Evolutionary conservation across 805 yeast genomes (phyloP), one percentile per base, ranked within the genome.

Genomic region (Candida endomychidarum): DNA sequence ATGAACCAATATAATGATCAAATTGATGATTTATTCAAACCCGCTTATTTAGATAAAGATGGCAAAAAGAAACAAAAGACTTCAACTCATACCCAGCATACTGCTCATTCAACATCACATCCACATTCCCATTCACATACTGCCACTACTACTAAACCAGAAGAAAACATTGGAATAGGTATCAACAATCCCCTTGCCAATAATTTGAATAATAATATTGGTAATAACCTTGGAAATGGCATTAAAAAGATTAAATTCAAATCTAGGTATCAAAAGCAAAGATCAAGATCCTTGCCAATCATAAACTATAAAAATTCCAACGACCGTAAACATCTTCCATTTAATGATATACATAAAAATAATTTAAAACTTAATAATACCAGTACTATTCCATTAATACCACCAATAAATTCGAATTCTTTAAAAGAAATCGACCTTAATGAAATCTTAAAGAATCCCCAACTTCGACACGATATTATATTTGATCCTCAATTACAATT

Each of bases 401-500:
- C 96, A 3, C 96, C 96, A 1, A 86, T 86, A 34, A 86, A 85
- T 61, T 65, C 86, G 35, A 89, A 82, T 54, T 80, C 88, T 22
- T 72, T 90, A 49, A 80, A 83, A 51, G 96, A 88, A 58, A 85
- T 90, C 43, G 97, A 90, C 54, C 64, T 90, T 33, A 85, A 85
- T 46, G 96, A 88, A 56, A 90, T 91, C 38, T 72, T 90, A 50
- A 86, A 86, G 56, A 90, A 90, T 62, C 96, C 96, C 3, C 96
- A 88, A 59, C 69, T 90, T 41, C 77, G 98, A 48, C 98, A 90
- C 61, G 98, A 91, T 59, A 86, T 91, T 39, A 72, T 88, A 10
- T 90, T 90, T 57, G 96, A 90, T 65, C 95, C 96, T 12, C 86
- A 86, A 55, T 70, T 90, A 43, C 96, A 89, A 66, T 87, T 90